Percentiles rank a stretch among this genome's conserved stretches.
Conservation (phyloP, 1,139 yeast species). For the Entelexis paramagnoliae region DNA sequence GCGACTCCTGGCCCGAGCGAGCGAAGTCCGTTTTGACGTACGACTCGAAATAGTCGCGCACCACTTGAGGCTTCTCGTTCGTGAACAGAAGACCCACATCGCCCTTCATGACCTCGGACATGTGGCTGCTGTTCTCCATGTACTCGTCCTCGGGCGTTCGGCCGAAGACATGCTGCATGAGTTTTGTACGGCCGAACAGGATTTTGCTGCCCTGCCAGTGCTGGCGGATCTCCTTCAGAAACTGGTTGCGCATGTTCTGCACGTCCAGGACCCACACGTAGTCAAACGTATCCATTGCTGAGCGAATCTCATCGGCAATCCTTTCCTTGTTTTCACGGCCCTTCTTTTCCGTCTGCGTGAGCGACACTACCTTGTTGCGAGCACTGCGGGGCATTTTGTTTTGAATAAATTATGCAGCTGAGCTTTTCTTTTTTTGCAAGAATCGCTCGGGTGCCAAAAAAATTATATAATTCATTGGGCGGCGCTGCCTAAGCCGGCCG, state of each 20-base stretch:
- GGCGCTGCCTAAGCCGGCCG: neutral
- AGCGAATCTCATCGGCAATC: conserved; percentile 81
- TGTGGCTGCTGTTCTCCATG: conserved; percentile 65
- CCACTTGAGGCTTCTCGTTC: conserved; percentile 72
- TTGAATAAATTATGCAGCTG: neutral
- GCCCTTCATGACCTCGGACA: conserved; percentile 53
- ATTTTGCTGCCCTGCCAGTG: conserved; percentile 89
- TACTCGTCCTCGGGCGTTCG: conserved; percentile 81
- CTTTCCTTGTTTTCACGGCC: conserved; percentile 87
- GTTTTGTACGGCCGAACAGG: conserved; percentile 84
- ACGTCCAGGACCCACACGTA: conserved; percentile 78
- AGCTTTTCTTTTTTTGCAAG: conserved; percentile 4
- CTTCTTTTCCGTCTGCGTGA: conserved; percentile 92
- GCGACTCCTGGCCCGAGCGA: conserved; percentile 77
- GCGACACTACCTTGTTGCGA: conserved; percentile 46
- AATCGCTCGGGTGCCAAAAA: neutral
- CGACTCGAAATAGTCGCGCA: conserved; percentile 69
- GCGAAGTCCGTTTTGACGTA: conserved; percentile 76
- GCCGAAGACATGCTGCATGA: conserved; percentile 86
- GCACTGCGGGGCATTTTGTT: conserved; percentile 24
- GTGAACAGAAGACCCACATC: conserved; percentile 84
- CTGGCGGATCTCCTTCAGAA: conserved; percentile 79
- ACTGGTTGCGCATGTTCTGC: conserved; percentile 93
- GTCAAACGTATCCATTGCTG: conserved; percentile 62
- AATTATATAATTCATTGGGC: conserved; percentile 1